Conservation (phyloP, 306 rosid genomes). For the Trifolium repens region DNA sequence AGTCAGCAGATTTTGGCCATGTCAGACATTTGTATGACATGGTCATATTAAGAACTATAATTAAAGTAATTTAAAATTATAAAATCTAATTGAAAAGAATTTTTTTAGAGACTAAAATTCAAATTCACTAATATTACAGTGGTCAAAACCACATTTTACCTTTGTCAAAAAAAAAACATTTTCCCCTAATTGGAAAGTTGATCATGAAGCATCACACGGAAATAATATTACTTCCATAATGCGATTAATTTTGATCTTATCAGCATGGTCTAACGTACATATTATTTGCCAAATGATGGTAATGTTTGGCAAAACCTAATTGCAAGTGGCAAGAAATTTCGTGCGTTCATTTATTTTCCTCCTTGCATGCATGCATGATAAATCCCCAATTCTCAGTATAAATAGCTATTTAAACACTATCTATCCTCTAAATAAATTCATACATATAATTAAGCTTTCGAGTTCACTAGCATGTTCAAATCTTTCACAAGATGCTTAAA, state of each 20-base stretch:
- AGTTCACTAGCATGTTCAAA: not conserved
- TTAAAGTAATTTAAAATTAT: too few species aligned
- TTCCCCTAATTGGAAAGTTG: too few species aligned
- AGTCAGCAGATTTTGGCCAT: too few species aligned
- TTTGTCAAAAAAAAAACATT: too few species aligned
- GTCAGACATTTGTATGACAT: too few species aligned
- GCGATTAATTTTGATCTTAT: not conserved
- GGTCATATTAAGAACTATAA: too few species aligned
- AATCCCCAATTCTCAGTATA: not conserved
- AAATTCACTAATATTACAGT: too few species aligned
- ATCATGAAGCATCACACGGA: too few species aligned
- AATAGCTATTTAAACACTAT: not conserved
- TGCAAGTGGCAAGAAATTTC: not conserved
- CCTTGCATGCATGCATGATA: not conserved
- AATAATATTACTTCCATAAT: too few species aligned
- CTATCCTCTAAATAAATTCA: not conserved
- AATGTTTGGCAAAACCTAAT: not conserved
- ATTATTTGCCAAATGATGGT: not conserved
- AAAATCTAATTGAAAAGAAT: too few species aligned
- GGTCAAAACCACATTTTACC: too few species aligned
- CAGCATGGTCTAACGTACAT: not conserved
- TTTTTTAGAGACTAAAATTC: too few species aligned
- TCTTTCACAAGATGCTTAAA: not conserved
- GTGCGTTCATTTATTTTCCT: not conserved
- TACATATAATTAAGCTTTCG: not conserved